Conservation (phyloP, 345 rosid genomes). For the Euclidium syriacum region DNA sequence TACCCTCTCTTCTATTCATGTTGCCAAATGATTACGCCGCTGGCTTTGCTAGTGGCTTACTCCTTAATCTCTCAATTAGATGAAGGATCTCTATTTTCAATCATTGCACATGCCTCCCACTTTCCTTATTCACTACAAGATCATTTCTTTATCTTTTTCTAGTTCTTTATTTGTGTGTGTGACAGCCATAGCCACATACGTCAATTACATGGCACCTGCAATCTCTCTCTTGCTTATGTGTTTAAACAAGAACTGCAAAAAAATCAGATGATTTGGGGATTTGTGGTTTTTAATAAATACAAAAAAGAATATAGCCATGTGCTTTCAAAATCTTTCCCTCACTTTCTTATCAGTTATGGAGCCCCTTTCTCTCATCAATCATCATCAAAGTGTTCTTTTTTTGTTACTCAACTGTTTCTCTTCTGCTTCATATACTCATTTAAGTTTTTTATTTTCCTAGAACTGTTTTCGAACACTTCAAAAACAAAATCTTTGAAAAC, state of each 20-base stretch:
- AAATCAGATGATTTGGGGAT: conserved; percentile 11
- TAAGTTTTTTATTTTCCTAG: background rate
- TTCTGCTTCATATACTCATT: background rate
- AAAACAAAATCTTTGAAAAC: background rate
- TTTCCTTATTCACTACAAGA: background rate
- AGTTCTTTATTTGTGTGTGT: background rate
- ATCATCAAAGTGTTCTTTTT: conserved; percentile 26
- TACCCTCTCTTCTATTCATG: background rate
- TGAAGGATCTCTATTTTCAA: conserved; percentile 5
- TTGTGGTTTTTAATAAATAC: conserved; percentile 8
- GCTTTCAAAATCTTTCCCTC: conserved; percentile 22
- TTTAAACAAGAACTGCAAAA: conserved; percentile 2
- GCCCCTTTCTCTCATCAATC: conserved; percentile 14
- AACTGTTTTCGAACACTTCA: background rate
- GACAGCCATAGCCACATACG: conserved; percentile 19
- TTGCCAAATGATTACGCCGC: conserved; percentile 9
- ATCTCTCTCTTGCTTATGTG: conserved; percentile 18
- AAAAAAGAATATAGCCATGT: conserved; percentile 21
- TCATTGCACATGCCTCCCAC: conserved; percentile 28
- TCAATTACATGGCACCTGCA: conserved; percentile 8
- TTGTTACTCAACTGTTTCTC: conserved; percentile 11
- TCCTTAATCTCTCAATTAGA: background rate
- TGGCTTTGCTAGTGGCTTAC: background rate
- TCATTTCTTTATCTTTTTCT: background rate
- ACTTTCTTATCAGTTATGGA: conserved; percentile 21